Base-by-base conservation (phyloP, 139 green algal genomes). In the Bryopsis sp. region DNA sequence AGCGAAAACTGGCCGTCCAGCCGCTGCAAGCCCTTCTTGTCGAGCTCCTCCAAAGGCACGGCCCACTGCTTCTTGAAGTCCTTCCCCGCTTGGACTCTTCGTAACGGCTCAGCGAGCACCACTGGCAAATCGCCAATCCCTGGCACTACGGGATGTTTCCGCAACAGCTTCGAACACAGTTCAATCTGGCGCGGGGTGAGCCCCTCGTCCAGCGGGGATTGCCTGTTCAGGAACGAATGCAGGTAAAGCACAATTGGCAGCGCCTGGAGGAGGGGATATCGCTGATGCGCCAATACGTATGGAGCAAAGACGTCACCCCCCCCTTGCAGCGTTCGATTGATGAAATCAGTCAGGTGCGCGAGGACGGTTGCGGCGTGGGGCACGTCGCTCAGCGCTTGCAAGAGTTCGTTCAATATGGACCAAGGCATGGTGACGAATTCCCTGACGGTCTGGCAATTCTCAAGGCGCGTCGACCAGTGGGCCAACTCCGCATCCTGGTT, bases 161-260 rank as follows among this genome's bases (percentile, higher is more conserved):
- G 39, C 7, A 65, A 33, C 58, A 65, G 58, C 43, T 22, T 65
- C 32, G 43, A 43, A 33, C 58, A 65, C 26, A 33, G 5, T 32
- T 65, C 58, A 31, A 65, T 65, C 4, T 28, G 7, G 15, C 43
- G 39, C 4, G 31, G 6, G 15, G 28, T 24, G 6, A 65, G 39
- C 4, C 32, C 32, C 6, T 65, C 58, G 32, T 24, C 24, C 26
- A 65, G 6, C 28, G 29, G 8, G 6, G 31, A 28, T 7, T 43
- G 11, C 31, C 43, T 65, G 31, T 26, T 65, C 6, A 65, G 58
- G 58, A 65, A 65, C 39, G 39, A 26, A 65, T 65, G 28, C 26
- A 65, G 29, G 58, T 65, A 39, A 31, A 65, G 43, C 26, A 39
- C 31, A 39, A 65, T 65, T 3, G 58, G 58, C 58, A 65, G n/a